Conservation (phyloP, 371 early-diverging fungal species). For the Funneliformis caledonium region DNA sequence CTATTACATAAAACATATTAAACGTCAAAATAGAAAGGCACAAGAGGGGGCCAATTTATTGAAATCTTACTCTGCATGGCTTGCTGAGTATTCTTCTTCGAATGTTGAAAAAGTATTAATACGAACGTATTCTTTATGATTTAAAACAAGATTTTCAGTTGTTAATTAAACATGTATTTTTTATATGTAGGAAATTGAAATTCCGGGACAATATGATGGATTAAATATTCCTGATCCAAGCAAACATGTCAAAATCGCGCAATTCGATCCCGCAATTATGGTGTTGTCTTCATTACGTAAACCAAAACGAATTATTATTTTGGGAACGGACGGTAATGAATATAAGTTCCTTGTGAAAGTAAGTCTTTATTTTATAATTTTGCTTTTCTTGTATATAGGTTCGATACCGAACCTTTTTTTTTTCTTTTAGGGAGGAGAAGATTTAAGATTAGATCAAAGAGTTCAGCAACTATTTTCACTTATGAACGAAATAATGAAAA, state of each 20-base stretch:
- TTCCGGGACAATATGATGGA: constrained; percentile 25
- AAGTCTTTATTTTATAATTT: neutral
- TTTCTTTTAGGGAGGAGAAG: constrained; percentile 16
- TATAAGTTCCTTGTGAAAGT: constrained; percentile 19
- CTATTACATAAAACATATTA: neutral
- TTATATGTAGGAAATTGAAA: constrained; percentile 12
- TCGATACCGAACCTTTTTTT: neutral
- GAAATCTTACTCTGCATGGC: constrained; percentile 24
- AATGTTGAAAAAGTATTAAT: constrained; percentile 6
- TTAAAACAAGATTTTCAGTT: neutral
- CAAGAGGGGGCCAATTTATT: neutral
- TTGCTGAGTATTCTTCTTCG: constrained; percentile 18
- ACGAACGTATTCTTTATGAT: neutral
- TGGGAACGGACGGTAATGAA: constrained; percentile 29
- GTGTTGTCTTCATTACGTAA: neutral
- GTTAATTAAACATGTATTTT: neutral
- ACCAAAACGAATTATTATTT: constrained; percentile 11
- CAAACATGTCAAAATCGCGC: constrained; percentile 2
- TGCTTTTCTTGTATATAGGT: neutral
- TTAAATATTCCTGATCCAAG: constrained; percentile 15
- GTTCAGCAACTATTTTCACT: constrained; percentile 13
- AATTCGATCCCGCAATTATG: neutral
- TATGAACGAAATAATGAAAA: constrained; percentile 21
- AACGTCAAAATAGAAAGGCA: neutral
- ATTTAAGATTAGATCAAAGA: constrained; percentile 30